Evolutionary conservation across 2,329 filamentous ascomycete genomes (phyloP), one percentile per base, ranked within the genome.

Genomic region (Aureobasidium leucospermi): DNA sequence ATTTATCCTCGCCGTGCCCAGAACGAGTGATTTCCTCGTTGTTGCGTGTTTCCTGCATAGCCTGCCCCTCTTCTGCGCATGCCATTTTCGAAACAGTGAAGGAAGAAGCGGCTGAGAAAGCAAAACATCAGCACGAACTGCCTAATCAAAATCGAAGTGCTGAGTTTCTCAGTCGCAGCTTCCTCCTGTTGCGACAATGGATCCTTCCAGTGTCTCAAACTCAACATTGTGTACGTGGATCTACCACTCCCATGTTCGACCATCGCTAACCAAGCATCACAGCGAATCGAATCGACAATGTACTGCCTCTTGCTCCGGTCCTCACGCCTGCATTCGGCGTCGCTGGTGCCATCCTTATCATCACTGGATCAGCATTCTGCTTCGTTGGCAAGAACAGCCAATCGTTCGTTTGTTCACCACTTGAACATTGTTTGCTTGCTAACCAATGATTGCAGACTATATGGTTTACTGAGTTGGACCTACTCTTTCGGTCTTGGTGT

Each of bases 261-360:
- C 19, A 29, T 7, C 46, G 19, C 52, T 57, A 34, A 57, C 7
- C 6, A 7, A 13, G 11, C 11, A 46, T 9, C 52, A 36, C 19
- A 45, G 52, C 8, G 32, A 23, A 6, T n/a, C 11, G 11, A n/a
- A 19, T n/a, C 16, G 13, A 43, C 31, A 28, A 57, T 57, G 52
- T 31, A 46, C 79, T 96, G 16, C 93, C 93, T 0, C 76, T 96
- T 36, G 68, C 82, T 28, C 91, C 93, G 0, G 74, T 72, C 59
- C 79, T 97, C 49, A 96, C 90, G 1, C 91, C 93, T 3, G 90
- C 86, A 42, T 85, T 90, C 74, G 89, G 85, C 3, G 82, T 96
- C 51, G 86, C 85, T 36, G 93, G 92, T 28, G 82, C 86, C 19
- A 77, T 96, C 52, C 78, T 97, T 61, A 79, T 97, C 45, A 69